phyloP scores from a whole-genome alignment of 805 yeast species.

The Kodamaea jinghongensis region DNA sequence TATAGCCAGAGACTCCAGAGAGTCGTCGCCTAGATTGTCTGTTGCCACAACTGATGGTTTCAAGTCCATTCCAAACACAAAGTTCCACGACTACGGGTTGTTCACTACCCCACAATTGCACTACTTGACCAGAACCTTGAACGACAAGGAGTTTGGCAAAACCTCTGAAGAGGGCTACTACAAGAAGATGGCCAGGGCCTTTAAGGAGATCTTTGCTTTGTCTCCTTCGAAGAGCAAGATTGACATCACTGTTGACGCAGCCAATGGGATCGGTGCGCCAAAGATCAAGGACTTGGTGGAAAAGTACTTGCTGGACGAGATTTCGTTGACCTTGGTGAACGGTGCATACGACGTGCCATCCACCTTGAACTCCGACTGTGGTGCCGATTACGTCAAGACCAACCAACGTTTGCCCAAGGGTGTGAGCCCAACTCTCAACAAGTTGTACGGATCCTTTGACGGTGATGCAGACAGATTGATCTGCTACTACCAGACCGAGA shows the following conservation, averaged over 20 bases:
- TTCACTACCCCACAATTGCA: slow-evolving; percentile 95
- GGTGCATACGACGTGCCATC: slow-evolving; percentile 51
- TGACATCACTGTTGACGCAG: slow-evolving; percentile 74
- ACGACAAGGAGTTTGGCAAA: slow-evolving; percentile 62
- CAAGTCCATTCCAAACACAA: slow-evolving; percentile 41
- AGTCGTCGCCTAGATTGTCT: slow-evolving; percentile 68
- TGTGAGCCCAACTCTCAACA: slow-evolving; percentile 42
- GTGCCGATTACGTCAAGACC: slow-evolving; percentile 95
- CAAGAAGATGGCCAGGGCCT: slow-evolving; percentile 54
- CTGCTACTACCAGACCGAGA: slow-evolving; percentile 54
- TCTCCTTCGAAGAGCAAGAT: slow-evolving; percentile 23
- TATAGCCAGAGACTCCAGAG: slow-evolving; percentile 87
- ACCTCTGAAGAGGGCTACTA: slow-evolving; percentile 70
- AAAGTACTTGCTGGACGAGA: slow-evolving; percentile 34
- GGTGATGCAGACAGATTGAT: slow-evolving; percentile 97
- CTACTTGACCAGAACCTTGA: slow-evolving; percentile 71
- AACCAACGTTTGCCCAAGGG: slow-evolving; percentile 74
- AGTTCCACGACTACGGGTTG: slow-evolving; percentile 56
- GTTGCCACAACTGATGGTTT: slow-evolving; percentile 62
- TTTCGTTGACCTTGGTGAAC: slow-evolving; percentile 51
- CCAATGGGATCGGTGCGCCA: slow-evolving; percentile 96
- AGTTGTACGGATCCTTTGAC: slow-evolving; percentile 80
- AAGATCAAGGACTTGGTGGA: slow-evolving; percentile 52
- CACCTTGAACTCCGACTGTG: slow-evolving; percentile 73
- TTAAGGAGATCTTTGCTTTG: slow-evolving; percentile 40